Evolutionary conservation across 2,329 filamentous ascomycete genomes (phyloP).

Genomic region (Zymoseptoria crescenta): DNA sequence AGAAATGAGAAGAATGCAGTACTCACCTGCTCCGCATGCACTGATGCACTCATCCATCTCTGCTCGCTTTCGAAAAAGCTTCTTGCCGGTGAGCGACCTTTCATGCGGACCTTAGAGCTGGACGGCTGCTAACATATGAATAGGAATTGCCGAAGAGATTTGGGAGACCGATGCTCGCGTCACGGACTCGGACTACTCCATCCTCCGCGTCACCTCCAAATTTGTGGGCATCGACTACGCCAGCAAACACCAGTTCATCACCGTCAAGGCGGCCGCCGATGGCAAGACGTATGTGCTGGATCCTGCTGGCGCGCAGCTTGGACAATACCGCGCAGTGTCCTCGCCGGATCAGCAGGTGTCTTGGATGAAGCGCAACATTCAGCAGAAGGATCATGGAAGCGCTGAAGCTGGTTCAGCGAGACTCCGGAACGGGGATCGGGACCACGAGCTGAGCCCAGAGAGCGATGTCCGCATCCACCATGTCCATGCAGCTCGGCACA

Average conservation of each 20-base stretch:
- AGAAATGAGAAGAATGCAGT: constrained; percentile 6
- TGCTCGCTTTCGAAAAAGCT: constrained; percentile 7
- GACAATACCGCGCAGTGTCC: neutral
- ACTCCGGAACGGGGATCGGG: neutral
- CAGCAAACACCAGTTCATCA: neutral
- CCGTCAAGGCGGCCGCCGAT: neutral
- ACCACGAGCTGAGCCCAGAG: neutral
- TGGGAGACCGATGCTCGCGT: neutral
- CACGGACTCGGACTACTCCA: neutral
- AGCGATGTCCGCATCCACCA: neutral
- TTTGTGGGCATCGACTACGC: neutral
- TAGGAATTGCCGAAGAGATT: neutral
- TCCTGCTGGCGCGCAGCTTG: constrained; percentile 1
- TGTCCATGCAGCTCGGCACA: neutral
- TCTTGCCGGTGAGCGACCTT: too few relatives aligned
- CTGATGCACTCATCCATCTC: constrained; percentile 2
- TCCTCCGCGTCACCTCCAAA: neutral
- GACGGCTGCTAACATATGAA: too few relatives aligned
- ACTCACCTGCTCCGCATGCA: constrained; percentile 3
- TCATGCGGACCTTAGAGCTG: too few relatives aligned
- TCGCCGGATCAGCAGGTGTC: neutral
- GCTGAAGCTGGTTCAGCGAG: neutral
- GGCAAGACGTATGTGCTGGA: constrained; percentile 1
- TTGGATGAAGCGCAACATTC: neutral
- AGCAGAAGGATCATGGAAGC: neutral